Evolutionary conservation across 805 yeast genomes (phyloP), one percentile per base, ranked within the genome.

Genomic region (Saccharomycopsis sp.): DNA sequence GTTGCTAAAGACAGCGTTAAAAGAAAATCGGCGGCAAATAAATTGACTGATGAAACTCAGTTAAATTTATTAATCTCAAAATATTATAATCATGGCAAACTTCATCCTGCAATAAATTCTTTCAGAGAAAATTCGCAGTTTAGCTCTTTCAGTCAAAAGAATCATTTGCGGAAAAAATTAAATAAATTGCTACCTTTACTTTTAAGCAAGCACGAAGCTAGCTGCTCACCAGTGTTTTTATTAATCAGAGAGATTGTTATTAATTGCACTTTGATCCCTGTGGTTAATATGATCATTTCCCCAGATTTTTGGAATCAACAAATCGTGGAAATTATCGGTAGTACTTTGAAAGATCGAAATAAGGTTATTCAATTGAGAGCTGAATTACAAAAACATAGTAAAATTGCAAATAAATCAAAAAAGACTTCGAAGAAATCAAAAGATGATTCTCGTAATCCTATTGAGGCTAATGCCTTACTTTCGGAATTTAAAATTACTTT

Each of bases 291-390:
- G 62, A 53, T 82, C 1, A 63, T 81, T 0, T 89, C 83, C 40
- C 76, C 90, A 1, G 95, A 87, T 57, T 82, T 77, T 48, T 83
- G 82, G 75, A 89, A 89, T 58, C 74, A 77, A 44, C 55, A 70
- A 33, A 68, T 87, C 13, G 78, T 79, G 7, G 72, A 73, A 41
- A 59, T 72, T 1, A 74, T 84, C 1, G 80, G 86, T 3, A 72
- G 71, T 24, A 72, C 82, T 9, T 65, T 89, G 57, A 78, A 78
- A 51, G 94, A 86, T 55, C 66, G 88, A 44, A 74, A 74, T 29
- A 86, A 85, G 55, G 94, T 88, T 1, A 75, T 80, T 48, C 74
- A 78, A 51, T 70, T 89, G 19, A 64, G 95, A 49, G 76, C 72
- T 19, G 84, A 85, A 1, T 63, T 88, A 28, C 81, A 80, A 50